Evolutionary conservation across 1,284 basidiomycete genomes (phyloP).

Genomic region (Ustilago shanxiensis): DNA sequence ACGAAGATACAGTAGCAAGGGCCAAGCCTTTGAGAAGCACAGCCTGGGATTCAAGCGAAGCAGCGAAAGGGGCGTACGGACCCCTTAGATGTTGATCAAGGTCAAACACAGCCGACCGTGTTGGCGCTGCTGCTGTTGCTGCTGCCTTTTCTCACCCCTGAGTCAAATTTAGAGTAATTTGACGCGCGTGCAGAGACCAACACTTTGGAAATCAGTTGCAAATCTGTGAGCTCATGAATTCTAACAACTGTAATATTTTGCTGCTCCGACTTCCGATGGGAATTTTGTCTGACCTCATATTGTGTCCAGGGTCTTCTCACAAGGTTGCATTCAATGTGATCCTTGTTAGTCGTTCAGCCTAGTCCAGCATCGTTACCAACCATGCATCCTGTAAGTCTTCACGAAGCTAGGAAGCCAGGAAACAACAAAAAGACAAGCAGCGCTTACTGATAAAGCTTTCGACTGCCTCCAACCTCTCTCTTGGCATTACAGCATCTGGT

Average conservation of each 20-base stretch:
- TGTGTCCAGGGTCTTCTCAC: constrained; percentile 12
- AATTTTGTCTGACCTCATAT: constrained; percentile 44
- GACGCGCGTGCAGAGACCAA: constrained; percentile 18
- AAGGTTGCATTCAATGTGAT: not conserved
- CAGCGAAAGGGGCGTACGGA: constrained; percentile 4
- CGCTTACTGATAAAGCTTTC: not conserved
- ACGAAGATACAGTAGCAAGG: not conserved
- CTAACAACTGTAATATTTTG: not conserved
- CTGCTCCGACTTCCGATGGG: constrained; percentile 22
- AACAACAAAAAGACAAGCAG: no score
- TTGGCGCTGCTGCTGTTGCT: not conserved
- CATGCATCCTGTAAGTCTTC: constrained; percentile 45
- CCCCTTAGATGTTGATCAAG: constrained; percentile 44
- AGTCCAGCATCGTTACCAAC: constrained; percentile 7
- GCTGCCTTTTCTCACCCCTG: constrained; percentile 16
- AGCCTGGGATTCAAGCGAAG: constrained; percentile 10
- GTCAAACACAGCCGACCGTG: not conserved
- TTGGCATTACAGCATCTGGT: constrained; percentile 39
- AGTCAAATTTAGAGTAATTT: no score
- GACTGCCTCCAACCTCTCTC: not conserved
- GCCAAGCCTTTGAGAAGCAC: constrained; percentile 9
- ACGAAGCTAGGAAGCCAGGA: no score
- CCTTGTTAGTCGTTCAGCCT: no score
- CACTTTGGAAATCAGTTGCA: not conserved
- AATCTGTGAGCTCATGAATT: not conserved